phyloP scores from a whole-genome alignment of 805 yeast species.

The Metschnikowia matae region DNA sequence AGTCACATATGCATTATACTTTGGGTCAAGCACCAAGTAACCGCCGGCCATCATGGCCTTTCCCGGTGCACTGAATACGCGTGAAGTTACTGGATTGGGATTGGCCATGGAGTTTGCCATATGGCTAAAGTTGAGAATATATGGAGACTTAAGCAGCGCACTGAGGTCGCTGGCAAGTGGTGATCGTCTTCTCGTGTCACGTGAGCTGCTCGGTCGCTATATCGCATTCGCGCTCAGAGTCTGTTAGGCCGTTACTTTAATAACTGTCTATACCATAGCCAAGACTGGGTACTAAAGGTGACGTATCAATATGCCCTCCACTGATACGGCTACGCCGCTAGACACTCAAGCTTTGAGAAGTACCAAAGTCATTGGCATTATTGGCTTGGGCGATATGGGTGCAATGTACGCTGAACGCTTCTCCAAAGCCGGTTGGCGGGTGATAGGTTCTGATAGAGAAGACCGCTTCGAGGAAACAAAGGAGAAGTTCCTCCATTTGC shows the following conservation, averaged over 20 bases:
- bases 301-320: neutral
- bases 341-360: neutral
- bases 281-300: too few relatives aligned
- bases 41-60: constrained; percentile 95
- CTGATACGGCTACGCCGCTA: neutral
- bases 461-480: constrained; percentile 49
- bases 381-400: constrained; percentile 98
- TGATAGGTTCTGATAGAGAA: constrained; percentile 83
- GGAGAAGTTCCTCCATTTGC: constrained; percentile 35
- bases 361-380: constrained; percentile 72
- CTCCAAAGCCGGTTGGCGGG: constrained; percentile 81
- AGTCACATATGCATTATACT: constrained; percentile 71
- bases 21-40: constrained; percentile 79
- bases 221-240: neutral
- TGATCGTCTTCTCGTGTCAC: neutral
- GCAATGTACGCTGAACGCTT: constrained; percentile 75
- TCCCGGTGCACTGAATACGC: constrained; percentile 89
- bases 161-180: neutral
- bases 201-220: neutral
- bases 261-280: too few relatives aligned
- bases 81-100: constrained; percentile 6
- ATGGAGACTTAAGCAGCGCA: neutral
- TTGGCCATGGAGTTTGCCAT: neutral
- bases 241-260: neutral
- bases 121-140: neutral